phyloP scores from a whole-genome alignment of 2,329 filamentous ascomycete genomes.

The Aspergillus fumigatiaffinis region DNA sequence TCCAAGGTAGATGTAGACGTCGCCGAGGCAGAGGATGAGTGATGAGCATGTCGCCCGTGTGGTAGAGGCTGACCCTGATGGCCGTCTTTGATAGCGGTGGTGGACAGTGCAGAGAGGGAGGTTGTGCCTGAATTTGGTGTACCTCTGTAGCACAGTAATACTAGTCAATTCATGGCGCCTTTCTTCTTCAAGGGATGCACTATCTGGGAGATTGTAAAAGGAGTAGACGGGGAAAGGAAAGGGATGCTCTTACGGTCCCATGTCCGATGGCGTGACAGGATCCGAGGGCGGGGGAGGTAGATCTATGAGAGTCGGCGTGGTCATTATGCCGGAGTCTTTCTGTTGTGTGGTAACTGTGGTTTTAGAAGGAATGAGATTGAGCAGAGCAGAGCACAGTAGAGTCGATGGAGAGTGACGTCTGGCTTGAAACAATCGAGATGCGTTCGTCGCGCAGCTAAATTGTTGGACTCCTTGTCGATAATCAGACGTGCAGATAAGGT shows the following conservation, averaged over 20 bases:
- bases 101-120: conserved; percentile 85
- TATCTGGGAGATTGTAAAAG: neutral
- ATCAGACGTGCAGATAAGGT: neutral
- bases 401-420: neutral
- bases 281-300: conserved; percentile 78
- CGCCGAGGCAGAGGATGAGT: conserved; percentile 54
- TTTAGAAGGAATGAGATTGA: neutral
- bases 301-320: conserved; percentile 70
- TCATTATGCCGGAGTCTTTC: conserved; percentile 19
- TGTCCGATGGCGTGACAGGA: conserved; percentile 81
- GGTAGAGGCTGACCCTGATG: conserved; percentile 76
- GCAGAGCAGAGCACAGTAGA: neutral
- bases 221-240: conserved; percentile 8
- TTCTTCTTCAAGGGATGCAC: conserved; percentile 1
- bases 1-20: conserved; percentile 72
- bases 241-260: conserved; percentile 64
- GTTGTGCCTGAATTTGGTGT: conserved; percentile 92
- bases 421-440: neutral
- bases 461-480: neutral
- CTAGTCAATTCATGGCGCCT: conserved; percentile 11
- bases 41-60: conserved; percentile 50
- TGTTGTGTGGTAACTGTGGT: neutral
- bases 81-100: conserved; percentile 93
- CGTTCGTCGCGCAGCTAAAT: neutral
- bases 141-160: conserved; percentile 54